A percentile compares a stretch with the other conserved stretches of the same genome.
These are phyloP conservation scores for Coprinopsis strossmayeri DNA, from an alignment of 768 basidiomycete species.

Conservation along the genomic window DNA sequence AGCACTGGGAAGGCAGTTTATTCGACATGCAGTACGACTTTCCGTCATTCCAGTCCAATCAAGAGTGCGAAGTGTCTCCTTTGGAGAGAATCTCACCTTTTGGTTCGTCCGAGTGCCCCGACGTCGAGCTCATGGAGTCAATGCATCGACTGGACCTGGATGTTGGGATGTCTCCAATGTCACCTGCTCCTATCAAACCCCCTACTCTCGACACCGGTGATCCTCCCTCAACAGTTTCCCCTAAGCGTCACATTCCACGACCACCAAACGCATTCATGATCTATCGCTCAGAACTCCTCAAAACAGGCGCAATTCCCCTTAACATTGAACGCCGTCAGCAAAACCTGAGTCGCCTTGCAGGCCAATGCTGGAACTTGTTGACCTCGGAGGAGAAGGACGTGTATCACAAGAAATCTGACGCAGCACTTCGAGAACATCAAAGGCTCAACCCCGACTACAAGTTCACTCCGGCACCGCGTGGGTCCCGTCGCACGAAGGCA, in stretches of 20 bases:
- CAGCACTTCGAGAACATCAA: slow-evolving; percentile 41
- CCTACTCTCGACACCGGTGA: slow-evolving; percentile 1
- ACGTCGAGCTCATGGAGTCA: slow-evolving; percentile 6
- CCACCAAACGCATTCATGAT: slow-evolving; percentile 85
- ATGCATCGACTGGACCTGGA: too few relatives aligned
- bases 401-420: slow-evolving; percentile 42
- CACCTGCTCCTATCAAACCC: not conserved
- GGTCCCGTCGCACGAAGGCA: slow-evolving; percentile 25
- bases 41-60: not conserved
- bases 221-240: slow-evolving; percentile 8
- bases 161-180: too few relatives aligned
- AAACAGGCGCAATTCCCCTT: slow-evolving; percentile 38
- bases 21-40: too few relatives aligned
- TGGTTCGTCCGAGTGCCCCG: not conserved
- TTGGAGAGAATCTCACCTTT: not conserved
- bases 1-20: not conserved
- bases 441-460: slow-evolving; percentile 53
- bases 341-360: slow-evolving; percentile 65
- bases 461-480: slow-evolving; percentile 43
- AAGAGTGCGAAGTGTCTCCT: not conserved
- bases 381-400: slow-evolving; percentile 35
- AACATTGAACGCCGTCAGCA: slow-evolving; percentile 63
- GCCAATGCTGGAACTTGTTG: slow-evolving; percentile 59
- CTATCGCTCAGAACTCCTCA: slow-evolving; percentile 62
- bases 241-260: slow-evolving; percentile 48